Base-by-base conservation (phyloP, 2,329 filamentous ascomycete species). In the Cladorrhinum sp. region DNA sequence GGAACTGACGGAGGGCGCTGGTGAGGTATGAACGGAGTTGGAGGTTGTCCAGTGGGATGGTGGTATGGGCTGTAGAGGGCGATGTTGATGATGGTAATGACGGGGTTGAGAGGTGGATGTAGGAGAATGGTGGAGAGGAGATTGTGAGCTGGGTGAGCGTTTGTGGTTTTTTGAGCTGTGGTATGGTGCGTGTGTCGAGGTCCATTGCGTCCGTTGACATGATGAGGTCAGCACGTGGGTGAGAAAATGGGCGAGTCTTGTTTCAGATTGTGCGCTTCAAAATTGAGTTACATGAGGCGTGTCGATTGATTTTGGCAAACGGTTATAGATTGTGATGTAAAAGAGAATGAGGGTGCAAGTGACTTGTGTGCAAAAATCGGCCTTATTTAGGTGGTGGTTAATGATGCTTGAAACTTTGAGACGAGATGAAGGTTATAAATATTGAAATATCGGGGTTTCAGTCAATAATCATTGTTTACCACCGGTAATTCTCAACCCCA, bases 1-100 rank as follows among this genome's bases (percentile, higher is more conserved):
- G 82, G 67, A 90, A 92, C 63, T 89, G 83, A 1, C 78, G 78
- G 7, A 93, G 76, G 0, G 89, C 86, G 1, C 81, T 73, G 1
- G 82, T 84, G 66, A 89, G 83, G 69, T 89, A 86, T 0, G 85
- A 78, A 32, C 84, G 84, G 18, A 83, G 78, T 38, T 86, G 86
- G 2, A 92, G 75, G 32, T 63, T 62, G 18, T 45, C 41, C 8
- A 45, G 41, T n/a, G n/a, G 3, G 6, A 7, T 68, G 64, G 13
- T 65, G n/a, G n/a, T n/a, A n/a, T n/a, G 60, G 8, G 50, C 4
- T 24, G 4, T 3, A 29, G 57, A 24, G 32, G 60, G 22, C 20
- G 23, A 25, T 5, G 25, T 4, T 29, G 10, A 29, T 29, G 25
- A 29, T 29, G 25, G 25, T 29, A 29, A 29, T 4, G 25, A 10